Conservation (phyloP, 2,329 filamentous ascomycete species). For the Basipetospora sp. region DNA sequence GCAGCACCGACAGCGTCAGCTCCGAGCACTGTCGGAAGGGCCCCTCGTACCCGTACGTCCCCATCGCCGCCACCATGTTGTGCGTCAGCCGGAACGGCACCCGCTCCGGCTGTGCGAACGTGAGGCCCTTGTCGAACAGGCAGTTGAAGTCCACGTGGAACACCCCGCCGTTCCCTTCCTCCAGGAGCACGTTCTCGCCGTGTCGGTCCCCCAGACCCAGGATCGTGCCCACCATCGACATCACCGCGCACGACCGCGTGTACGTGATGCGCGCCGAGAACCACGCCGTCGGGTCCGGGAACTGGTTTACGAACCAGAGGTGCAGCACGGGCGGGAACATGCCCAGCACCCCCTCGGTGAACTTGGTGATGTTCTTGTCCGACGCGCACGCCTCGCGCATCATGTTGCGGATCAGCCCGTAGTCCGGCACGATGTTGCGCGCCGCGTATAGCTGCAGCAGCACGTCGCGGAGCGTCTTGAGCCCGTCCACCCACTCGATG, state of each 20-base stretch:
- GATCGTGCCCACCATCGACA: conserved; percentile 98
- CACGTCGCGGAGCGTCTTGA: conserved; percentile 87
- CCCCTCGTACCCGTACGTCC: conserved; percentile 82
- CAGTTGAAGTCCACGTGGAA: conserved; percentile 99
- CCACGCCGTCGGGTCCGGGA: conserved; percentile 85
- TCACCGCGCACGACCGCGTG: conserved; percentile 86
- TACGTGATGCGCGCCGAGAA: conserved; percentile 79
- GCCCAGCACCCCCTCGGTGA: conserved; percentile 48
- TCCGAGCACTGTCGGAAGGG: conserved; percentile 86
- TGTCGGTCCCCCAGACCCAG: conserved; percentile 87
- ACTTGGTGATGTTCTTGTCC: conserved; percentile 49
- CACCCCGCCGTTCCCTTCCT: conserved; percentile 82
- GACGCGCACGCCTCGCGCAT: conserved; percentile 47
- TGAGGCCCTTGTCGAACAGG: conserved; percentile 93
- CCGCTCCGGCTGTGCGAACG: conserved; percentile 83
- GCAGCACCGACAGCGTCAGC: conserved; percentile 66
- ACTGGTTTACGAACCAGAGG: conserved; percentile 90
- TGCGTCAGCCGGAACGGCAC: conserved; percentile 95
- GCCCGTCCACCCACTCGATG: conserved; percentile 95
- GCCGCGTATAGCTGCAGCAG: conserved; percentile 64
- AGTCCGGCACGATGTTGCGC: conserved; percentile 56
- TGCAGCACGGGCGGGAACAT: conserved; percentile 74
- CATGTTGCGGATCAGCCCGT: conserved; percentile 46
- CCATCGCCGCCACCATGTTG: conserved; percentile 98
- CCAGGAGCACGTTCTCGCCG: conserved; percentile 89